These are phyloP conservation scores for Yamadazyma pseudoaaseri DNA, from an alignment of 1,139 yeast species.

Conservation along the genomic window DNA sequence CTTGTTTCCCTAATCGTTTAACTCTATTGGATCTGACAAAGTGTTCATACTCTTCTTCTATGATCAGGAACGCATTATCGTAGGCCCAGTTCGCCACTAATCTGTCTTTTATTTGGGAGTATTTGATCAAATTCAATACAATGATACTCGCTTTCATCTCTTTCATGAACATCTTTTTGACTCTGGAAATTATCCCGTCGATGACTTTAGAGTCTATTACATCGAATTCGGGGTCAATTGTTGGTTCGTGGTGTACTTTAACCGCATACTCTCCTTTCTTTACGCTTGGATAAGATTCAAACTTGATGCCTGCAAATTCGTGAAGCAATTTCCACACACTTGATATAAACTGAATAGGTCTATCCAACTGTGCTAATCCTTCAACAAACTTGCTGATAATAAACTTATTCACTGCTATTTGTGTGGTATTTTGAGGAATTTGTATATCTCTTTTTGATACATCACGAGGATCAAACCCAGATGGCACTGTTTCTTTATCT, in stretches of 20 bases:
- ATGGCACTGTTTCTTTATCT: neutral
- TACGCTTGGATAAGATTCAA: conserved; percentile 13
- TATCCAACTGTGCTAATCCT: conserved; percentile 32
- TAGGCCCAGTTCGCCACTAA: conserved; percentile 5
- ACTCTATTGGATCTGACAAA: conserved; percentile 32
- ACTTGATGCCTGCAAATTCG: conserved; percentile 34
- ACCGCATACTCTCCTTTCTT: conserved; percentile 9
- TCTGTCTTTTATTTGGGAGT: conserved; percentile 3
- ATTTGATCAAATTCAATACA: conserved; percentile 9
- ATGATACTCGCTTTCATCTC: conserved; percentile 12
- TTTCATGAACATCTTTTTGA: conserved; percentile 17
- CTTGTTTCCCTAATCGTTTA: conserved; percentile 10
- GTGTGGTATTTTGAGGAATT: neutral
- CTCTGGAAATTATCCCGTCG: conserved; percentile 34
- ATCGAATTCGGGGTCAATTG: conserved; percentile 5
- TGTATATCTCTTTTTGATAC: neutral
- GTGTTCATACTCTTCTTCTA: conserved; percentile 35
- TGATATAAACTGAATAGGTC: conserved; percentile 27
- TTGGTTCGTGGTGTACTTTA: conserved; percentile 7
- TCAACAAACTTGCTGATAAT: conserved; percentile 32
- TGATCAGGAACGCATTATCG: conserved; percentile 24
- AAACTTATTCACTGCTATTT: conserved; percentile 23
- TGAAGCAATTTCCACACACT: conserved; percentile 30
- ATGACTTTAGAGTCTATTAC: conserved; percentile 12
- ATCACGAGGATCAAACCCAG: neutral